Base-by-base conservation (phyloP, 805 yeast genomes). In the Yamadazyma ubonensis region DNA sequence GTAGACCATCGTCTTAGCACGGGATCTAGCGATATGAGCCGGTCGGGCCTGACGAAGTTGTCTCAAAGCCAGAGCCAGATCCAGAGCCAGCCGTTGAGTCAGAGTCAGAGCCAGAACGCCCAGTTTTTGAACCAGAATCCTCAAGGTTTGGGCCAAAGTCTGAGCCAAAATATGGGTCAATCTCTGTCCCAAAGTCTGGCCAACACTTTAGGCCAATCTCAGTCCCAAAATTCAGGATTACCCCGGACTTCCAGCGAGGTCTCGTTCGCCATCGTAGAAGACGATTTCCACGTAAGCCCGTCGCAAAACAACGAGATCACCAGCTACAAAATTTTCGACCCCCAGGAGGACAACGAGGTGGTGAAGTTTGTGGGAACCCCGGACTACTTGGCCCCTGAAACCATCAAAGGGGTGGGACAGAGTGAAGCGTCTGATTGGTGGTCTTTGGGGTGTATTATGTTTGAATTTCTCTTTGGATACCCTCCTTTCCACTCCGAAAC, bases 371-470 rank as follows among this genome's bases (percentile, higher is more conserved):
- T 89, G 22, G 99, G 99, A 0, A 93, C 99, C 0, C 99, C 99
- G 0, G 99, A 93, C 58, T 93, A 93, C 60, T 73, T 95, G 28
- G 95, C 99, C 0, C 99, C 99, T 0, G 99, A 93, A 57, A 90
- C 96, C 0, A 88, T 93, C 45, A 70, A 75, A 29, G 98, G 97
- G 28, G 70, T 74, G 1, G 83, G 86, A 0, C 96, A 91, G 57
- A 86, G 81, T 45, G 89, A 80, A 47, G 76, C 81, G 46, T 81
- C 91, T n/a, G 97, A 90, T 65, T 90, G 99, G 99, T 93, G 99
- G 99, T 87, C 98, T 2, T 77, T 91, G 23, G 99, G 99, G 0
- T 91, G 98, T 60, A 88, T 93, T 9, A 63, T 91, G 41, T 93
- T 91, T 67, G 99, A 93, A 62, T 83, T 93, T 55, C 56, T 88